Conservation (phyloP, 2,329 filamentous ascomycete species). For the Aspergillus cejpii region DNA sequence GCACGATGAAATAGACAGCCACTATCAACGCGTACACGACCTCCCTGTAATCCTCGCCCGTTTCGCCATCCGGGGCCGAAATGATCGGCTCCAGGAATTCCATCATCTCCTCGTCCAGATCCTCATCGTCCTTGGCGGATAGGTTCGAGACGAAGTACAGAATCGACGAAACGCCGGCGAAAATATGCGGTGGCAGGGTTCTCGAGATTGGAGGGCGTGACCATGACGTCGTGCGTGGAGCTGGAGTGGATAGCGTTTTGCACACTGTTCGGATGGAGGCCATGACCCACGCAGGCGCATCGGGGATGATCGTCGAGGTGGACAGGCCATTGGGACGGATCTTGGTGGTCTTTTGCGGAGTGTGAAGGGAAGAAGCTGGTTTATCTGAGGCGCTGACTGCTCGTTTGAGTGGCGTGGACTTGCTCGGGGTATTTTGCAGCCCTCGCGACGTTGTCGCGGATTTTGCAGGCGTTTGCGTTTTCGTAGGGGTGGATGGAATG, state of each 20-base stretch:
- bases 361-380: conserved; percentile 18
- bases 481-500: conserved; percentile 37
- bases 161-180: conserved; percentile 62
- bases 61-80: conserved; percentile 39
- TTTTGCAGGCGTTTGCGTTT: conserved; percentile 27
- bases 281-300: conserved; percentile 60
- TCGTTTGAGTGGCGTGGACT: conserved; percentile 32
- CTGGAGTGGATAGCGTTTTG: conserved; percentile 52
- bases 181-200: conserved; percentile 62
- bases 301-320: conserved; percentile 28
- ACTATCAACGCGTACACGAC: conserved; percentile 36
- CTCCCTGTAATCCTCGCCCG: conserved; percentile 43
- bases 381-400: conserved; percentile 26
- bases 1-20: conserved; percentile 41
- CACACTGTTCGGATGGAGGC: conserved; percentile 62
- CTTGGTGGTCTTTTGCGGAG: conserved; percentile 14
- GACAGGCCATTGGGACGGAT: conserved; percentile 17
- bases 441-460: conserved; percentile 24
- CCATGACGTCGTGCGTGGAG: conserved; percentile 31
- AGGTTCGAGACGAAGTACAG: conserved; percentile 42
- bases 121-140: conserved; percentile 44
- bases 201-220: conserved; percentile 35
- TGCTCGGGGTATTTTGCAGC: conserved; percentile 40
- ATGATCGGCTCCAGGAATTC: conserved; percentile 37
- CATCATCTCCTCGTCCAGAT: conserved; percentile 35